Evolutionary conservation across 2,329 filamentous ascomycete genomes (phyloP), one percentile per base, ranked within the genome.

Genomic region (Plenodomus biglobosus): DNA sequence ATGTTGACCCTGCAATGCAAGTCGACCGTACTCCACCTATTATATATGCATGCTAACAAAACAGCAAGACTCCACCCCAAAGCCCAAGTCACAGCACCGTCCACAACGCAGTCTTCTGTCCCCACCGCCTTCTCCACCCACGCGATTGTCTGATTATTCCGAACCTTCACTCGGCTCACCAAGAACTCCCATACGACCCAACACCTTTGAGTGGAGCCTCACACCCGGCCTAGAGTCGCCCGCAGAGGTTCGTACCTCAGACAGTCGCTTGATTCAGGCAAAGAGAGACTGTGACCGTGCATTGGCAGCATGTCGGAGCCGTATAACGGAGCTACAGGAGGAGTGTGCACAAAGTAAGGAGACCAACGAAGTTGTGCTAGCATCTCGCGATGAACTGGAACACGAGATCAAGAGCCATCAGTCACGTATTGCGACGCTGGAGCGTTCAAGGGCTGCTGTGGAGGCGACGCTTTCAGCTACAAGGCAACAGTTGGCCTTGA

Each of bases 1-100:
- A 66, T 64, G 64, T 48, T 72, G 51, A 71, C 70, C n/a, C 48
- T 71, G 19, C 66, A 72, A 53, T 71, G 69, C 67, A 52, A 55
- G 65, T 60, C 13, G 18, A 30, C 27, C 22, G 0, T 10, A 13
- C 22, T 2, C 15, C 27, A 30, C 8, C n/a, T n/a, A n/a, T n/a
- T n/a, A 2, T 10, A 7, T 22, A 18, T 18, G 36, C 22, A 16
- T 42, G 20, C 52, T 60, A 48, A 62, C 40, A 3, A 13, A n/a
- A 20, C 1, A 5, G 42, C 10, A 41, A 69, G 67, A 69, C 24
- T 57, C 65, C n/a, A 58, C 50, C 18, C 56, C 65, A 1, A 56
- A 65, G 10, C 32, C 56, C 5, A 38, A 63, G 37, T 32, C 57
- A 8, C 53, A 56, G 39, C 61, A 59, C 30, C 52, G 51, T 17